Conservation (phyloP, 2,329 filamentous ascomycete species). For the Pseudocercospora fuligena region DNA sequence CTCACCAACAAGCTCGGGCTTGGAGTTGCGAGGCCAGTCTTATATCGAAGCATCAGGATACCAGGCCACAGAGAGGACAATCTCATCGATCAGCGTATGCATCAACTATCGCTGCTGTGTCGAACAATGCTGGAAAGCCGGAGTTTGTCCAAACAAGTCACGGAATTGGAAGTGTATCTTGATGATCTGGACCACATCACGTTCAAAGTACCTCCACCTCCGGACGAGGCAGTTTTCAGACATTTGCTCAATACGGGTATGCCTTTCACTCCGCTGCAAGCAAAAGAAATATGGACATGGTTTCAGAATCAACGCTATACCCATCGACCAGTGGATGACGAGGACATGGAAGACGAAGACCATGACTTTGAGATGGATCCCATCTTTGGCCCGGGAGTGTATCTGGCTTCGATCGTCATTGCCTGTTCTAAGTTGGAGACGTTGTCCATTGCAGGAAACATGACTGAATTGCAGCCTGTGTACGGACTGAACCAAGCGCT, state of each 20-base stretch:
- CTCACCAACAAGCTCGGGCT: slow-evolving; percentile 11
- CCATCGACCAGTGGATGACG: too few relatives aligned
- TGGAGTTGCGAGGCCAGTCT: background rate
- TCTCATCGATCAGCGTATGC: background rate
- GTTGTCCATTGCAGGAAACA: background rate
- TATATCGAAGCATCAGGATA: slow-evolving; percentile 10
- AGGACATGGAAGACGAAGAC: background rate
- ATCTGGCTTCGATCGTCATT: slow-evolving; percentile 1
- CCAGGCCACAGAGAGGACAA: background rate
- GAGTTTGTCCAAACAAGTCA: slow-evolving; percentile 1
- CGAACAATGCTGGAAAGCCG: slow-evolving; percentile 16
- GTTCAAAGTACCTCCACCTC: too few relatives aligned
- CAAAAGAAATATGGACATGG: too few relatives aligned
- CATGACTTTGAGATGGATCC: background rate
- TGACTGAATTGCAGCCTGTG: background rate
- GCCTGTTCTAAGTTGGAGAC: background rate
- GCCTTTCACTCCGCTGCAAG: too few relatives aligned
- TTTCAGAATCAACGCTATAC: too few relatives aligned
- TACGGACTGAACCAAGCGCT: background rate
- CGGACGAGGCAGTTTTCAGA: too few relatives aligned
- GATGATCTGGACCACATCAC: too few relatives aligned
- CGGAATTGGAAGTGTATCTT: background rate
- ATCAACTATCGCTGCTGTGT: slow-evolving; percentile 4
- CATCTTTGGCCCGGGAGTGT: background rate
- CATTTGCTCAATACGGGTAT: too few relatives aligned